Evolutionary conservation across 805 yeast species (phyloP), one percentile per base, ranked within the genome.

Genomic region (Wickerhamiella domercqiae): DNA sequence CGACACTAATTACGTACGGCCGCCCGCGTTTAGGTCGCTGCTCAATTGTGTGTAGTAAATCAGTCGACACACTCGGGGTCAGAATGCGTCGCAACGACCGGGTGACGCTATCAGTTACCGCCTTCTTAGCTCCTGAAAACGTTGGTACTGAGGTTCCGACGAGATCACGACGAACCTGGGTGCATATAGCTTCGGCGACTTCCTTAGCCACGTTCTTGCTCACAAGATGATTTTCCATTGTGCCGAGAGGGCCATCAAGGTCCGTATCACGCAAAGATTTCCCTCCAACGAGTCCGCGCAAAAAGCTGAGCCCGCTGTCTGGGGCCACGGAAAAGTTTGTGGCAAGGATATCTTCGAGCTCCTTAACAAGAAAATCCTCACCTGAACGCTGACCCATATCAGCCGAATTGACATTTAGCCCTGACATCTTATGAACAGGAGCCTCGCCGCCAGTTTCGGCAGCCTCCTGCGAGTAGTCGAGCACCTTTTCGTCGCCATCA

Each of bases 1-100:
- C 97, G 17, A 87, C 87, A 1, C 96, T 84, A 39, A 87, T 82
- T n/a, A 87, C 95, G 47, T 82, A 87, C 2, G 98, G 96, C 6
- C 71, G 55, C 6, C 24, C n/a, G 11, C 15, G 9, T 37, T 49
- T 34, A 37, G 57, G 57, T 28, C 59, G 60, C 21, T 61, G 52
- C 49, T 78, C 76, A 38, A 90, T 80, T 49, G 83, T 93, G 47
- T 81, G 79, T 25, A 87, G 65, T 41, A 87, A 60, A 53, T 90
- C 93, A 1, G 86, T 74, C 1, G 95, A 82, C 2, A 90, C 81
- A 43, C 84, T 81, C 13, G 98, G 97, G 0, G 97, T 86, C 40
- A 87, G 63, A 34, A 87, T 73, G 48, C 72, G 78, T 3, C 66
- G 60, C 37, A 74, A 51, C 1, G 75, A 66, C n/a, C 70, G 76